These are phyloP conservation scores for Fragaria iinumae DNA, from an alignment of 306 rosid genomes.

Conservation along the genomic window DNA sequence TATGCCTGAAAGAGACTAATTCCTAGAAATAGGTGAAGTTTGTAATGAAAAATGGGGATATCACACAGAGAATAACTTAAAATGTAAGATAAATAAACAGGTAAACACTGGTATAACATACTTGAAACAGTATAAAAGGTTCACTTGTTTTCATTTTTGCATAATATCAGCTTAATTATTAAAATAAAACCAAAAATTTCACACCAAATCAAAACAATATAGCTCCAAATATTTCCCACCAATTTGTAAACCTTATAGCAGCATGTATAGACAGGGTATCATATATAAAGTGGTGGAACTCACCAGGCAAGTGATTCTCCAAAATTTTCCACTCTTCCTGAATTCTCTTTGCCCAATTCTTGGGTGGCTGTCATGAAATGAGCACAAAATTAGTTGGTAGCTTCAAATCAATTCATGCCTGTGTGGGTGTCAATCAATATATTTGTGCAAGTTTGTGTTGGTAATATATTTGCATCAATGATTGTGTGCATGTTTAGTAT, in stretches of 20 bases:
- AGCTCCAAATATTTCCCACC: not conserved
- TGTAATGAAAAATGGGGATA: constrained; percentile 1
- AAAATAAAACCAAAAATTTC: not conserved
- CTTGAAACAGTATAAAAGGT: not conserved
- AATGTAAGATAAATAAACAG: not conserved
- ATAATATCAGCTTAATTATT: not conserved
- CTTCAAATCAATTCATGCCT: not conserved
- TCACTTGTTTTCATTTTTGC: not conserved
- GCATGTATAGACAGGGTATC: not conserved
- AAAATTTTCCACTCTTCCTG: constrained; percentile 85
- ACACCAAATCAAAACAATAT: not conserved
- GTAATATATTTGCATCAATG: not conserved
- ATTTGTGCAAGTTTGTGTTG: not conserved
- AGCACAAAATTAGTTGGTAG: not conserved
- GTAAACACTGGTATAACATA: not conserved
- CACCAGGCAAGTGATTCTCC: constrained; percentile 74
- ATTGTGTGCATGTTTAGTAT: not conserved
- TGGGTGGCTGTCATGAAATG: constrained; percentile 41
- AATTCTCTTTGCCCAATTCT: constrained; percentile 72
- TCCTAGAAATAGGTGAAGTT: constrained; percentile 12
- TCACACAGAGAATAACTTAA: constrained; percentile 6
- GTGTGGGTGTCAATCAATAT: not conserved
- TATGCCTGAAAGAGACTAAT: not conserved
- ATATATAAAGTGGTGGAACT: constrained; percentile 6
- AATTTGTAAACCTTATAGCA: not conserved